Percentiles rank a stretch among this genome's conserved stretches.
These are phyloP conservation scores for Sistotremastrum niveocremeum DNA, from an alignment of 768 basidiomycete species.

Conservation along the genomic window DNA sequence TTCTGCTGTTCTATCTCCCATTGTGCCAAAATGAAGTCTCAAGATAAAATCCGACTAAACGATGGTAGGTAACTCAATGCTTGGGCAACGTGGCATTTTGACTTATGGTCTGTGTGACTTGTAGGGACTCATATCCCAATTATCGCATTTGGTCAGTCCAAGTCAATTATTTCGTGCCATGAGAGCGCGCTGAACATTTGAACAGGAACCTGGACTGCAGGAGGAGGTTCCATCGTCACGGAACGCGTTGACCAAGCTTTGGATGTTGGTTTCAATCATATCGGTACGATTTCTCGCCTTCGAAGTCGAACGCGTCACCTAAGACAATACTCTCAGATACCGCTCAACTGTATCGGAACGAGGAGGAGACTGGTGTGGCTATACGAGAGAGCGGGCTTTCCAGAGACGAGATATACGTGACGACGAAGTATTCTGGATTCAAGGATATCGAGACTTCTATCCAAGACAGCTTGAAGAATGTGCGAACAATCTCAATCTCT, in stretches of 20 bases:
- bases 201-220: constrained; percentile 47
- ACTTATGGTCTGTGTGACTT: no score
- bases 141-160: no score
- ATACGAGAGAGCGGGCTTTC: constrained; percentile 43
- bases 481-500: no score
- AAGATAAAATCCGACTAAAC: no score
- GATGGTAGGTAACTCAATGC: no score
- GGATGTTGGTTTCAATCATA: constrained; percentile 44
- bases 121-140: no score
- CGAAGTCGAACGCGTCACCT: background rate
- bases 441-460: constrained; percentile 42
- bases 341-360: constrained; percentile 48
- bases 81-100: no score
- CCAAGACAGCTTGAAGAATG: constrained; percentile 40
- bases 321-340: constrained; percentile 28
- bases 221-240: constrained; percentile 37
- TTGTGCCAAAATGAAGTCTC: no score
- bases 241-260: constrained; percentile 51
- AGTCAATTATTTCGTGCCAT: no score
- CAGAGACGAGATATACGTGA: constrained; percentile 47
- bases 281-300: constrained; percentile 30
- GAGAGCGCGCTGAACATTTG: no score
- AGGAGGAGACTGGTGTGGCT: constrained; percentile 39
- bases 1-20: no score
- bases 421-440: constrained; percentile 48